Evolutionary conservation across 306 rosid genomes (phyloP).

Genomic region (Cucumis hystrix): DNA sequence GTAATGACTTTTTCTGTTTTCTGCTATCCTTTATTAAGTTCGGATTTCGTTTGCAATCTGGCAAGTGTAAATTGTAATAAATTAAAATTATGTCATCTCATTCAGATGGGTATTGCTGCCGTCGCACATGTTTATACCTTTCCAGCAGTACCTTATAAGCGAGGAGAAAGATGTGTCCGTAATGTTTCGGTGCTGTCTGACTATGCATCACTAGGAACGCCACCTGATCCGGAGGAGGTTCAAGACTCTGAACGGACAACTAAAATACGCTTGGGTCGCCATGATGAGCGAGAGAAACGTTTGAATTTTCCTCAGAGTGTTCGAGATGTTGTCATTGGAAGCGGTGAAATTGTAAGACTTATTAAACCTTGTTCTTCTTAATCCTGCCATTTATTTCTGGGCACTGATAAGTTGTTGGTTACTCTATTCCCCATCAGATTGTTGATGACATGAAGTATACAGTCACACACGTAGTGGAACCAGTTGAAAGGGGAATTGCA

Average conservation of each 20-base stretch:
- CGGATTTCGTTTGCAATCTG: background rate
- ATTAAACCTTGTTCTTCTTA: conserved; percentile 2
- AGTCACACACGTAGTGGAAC: conserved; percentile 88
- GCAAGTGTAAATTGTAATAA: background rate
- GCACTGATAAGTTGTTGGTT: background rate
- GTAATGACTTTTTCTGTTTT: background rate
- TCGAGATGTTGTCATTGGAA: conserved; percentile 86
- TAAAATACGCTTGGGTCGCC: conserved; percentile 38
- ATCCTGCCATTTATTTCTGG: conserved; percentile 7
- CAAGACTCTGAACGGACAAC: conserved; percentile 69
- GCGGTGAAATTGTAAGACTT: conserved; percentile 84
- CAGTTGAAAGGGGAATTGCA: conserved; percentile 87
- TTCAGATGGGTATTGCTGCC: conserved; percentile 98
- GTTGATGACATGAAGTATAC: conserved; percentile 98
- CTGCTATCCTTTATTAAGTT: background rate
- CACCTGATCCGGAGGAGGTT: conserved; percentile 93
- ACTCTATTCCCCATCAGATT: conserved; percentile 31
- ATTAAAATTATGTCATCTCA: background rate
- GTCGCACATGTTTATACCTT: conserved; percentile 87
- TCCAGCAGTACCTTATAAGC: conserved; percentile 90
- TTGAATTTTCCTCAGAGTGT: conserved; percentile 77
- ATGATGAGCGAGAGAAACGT: conserved; percentile 50
- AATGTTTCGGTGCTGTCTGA: conserved; percentile 85
- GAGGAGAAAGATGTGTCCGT: conserved; percentile 96
- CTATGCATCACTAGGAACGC: conserved; percentile 76